Percentiles rank a stretch among this genome's conserved stretches.
Evolutionary conservation across 78 protist species (phyloP).

Genomic region (Chrysochromulina tobinii): DNA sequence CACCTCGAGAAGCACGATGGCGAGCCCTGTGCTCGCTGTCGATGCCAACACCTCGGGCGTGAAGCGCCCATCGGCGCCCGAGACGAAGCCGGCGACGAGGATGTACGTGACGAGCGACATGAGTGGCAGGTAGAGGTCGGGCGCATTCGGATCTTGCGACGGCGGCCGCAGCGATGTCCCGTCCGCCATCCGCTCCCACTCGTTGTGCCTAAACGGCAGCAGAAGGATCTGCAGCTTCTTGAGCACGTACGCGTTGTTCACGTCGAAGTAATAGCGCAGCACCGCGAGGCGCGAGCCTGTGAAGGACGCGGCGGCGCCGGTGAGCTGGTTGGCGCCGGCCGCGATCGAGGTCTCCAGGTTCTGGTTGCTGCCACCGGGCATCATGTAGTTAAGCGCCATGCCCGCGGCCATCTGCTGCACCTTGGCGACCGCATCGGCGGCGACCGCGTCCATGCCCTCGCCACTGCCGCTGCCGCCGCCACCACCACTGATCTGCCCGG

Average conservation of each 20-base stretch:
- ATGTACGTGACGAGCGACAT: conserved; percentile 86
- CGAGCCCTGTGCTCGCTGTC: conserved; percentile 55
- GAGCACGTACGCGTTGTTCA: conserved; percentile 75
- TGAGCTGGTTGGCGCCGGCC: not conserved
- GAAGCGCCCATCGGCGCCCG: conserved; percentile 54
- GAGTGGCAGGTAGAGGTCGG: conserved; percentile 85
- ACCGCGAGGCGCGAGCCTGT: not conserved
- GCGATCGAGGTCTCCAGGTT: too few species aligned
- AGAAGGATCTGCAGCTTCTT: conserved; percentile 66
- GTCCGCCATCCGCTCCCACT: not conserved
- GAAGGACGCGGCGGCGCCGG: not conserved
- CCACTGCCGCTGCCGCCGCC: not conserved
- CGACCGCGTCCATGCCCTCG: not conserved
- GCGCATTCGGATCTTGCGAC: conserved; percentile 73
- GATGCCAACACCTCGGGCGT: conserved; percentile 66
- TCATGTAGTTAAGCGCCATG: not conserved
- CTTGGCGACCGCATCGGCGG: not conserved
- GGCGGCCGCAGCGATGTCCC: not conserved
- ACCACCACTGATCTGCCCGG: not conserved
- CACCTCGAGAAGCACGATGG: conserved; percentile 50
- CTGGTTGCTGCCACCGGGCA: not conserved
- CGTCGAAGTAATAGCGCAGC: conserved; percentile 66
- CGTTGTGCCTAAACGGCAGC: conserved; percentile 72
- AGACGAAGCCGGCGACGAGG: conserved; percentile 59
- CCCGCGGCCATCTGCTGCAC: not conserved